Evolutionary conservation across 441 rosid species (phyloP).

Genomic region (Erysimum cheiri): DNA sequence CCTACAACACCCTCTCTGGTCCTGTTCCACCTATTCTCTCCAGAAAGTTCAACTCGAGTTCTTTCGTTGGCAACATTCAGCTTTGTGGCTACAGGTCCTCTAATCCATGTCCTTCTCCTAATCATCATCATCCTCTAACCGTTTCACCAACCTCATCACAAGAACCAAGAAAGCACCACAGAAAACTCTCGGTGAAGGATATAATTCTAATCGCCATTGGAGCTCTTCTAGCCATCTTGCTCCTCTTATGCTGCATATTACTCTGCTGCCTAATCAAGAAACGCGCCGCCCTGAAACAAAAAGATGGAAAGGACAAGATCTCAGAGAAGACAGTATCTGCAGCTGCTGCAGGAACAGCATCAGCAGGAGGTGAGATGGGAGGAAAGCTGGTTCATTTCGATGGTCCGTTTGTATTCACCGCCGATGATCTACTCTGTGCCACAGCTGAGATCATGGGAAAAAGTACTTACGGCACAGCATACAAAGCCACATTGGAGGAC

Average conservation of each 20-base stretch:
- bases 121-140: conserved; percentile 41
- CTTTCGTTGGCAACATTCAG: conserved; percentile 67
- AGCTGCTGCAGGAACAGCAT: conserved; percentile 45
- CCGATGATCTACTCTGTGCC: conserved; percentile 78
- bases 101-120: conserved; percentile 51
- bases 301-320: conserved; percentile 46
- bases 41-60: conserved; percentile 65
- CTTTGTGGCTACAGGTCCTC: conserved; percentile 72
- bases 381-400: conserved; percentile 83
- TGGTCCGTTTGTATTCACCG: conserved; percentile 75
- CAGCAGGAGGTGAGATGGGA: conserved; percentile 65
- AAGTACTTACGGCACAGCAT: conserved; percentile 73
- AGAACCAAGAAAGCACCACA: conserved; percentile 49
- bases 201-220: conserved; percentile 67
- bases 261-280: conserved; percentile 62
- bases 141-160: conserved; percentile 50
- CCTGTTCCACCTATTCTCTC: conserved; percentile 57
- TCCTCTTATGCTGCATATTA: conserved; percentile 58
- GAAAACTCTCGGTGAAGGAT: conserved; percentile 60
- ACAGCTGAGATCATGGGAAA: conserved; percentile 88
- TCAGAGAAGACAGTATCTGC: conserved; percentile 48
- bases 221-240: conserved; percentile 57
- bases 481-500: conserved; percentile 76
- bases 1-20: conserved; percentile 71
- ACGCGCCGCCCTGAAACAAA: conserved; percentile 53